Evolutionary conservation across 2,329 filamentous ascomycete genomes (phyloP), one percentile per base, ranked within the genome.

Genomic region (Aspergillus versicolor): DNA sequence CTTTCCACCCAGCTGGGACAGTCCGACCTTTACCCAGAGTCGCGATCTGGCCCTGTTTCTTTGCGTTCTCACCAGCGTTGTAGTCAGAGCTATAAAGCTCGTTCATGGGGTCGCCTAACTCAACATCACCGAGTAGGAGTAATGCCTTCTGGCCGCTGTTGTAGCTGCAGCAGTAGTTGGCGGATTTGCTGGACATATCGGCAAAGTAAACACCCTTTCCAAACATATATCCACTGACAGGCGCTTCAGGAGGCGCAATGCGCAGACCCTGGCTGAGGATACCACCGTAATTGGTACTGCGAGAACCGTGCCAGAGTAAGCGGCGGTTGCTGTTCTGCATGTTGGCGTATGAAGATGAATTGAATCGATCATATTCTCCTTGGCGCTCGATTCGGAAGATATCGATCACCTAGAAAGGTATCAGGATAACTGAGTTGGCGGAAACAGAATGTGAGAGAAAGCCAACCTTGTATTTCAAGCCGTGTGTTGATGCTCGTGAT

Each of bases 191-290:
- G 0, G 86, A 88, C 81, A 92, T 92, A 67, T 95, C 91, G 2
- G 91, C 91, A 2, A 96, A 82, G 69, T 96, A 96, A 46, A 96
- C 89, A 44, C 91, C 91, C 73, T 95, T 95, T 56, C 88, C 91
- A 64, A 95, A 96, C 89, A 93, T 93, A 77, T 93, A 92, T 1
- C 90, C 90, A 4, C 81, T 83, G 0, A 86, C 86, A 0, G 91
- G 92, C 0, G 91, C 91, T 72, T 95, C 78, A 1, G 77, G 77
- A 0, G 92, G 92, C 6, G 92, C 92, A 63, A 96, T 96, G n/a
- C 91, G 88, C 6, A 96, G 82, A 62, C 92, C 92, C 73, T 96
- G 90, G 56, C 86, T 89, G 42, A 96, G 83, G 58, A 96, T 96
- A 68, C 91, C 92, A 67, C 88, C 91, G 63, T 88, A 96, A 71